Conservation (phyloP, 257 asterid genomes). For the Paulownia fortunei region DNA sequence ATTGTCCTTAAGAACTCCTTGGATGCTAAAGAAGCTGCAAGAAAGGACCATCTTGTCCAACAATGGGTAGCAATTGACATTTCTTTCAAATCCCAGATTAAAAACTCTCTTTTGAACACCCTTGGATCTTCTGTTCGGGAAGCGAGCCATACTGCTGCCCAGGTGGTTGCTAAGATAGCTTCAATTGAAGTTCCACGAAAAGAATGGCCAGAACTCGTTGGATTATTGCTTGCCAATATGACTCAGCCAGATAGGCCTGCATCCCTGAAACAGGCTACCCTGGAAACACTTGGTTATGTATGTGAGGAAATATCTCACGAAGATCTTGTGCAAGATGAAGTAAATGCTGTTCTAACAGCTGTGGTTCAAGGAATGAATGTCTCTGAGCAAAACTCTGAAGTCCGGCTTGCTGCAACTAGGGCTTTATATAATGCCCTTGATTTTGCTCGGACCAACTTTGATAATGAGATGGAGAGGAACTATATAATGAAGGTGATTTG, state of each 20-base stretch:
- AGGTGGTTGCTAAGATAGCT: constrained; percentile 86
- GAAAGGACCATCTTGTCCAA: constrained; percentile 63
- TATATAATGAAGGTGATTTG: constrained; percentile 86
- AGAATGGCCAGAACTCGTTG: constrained; percentile 91
- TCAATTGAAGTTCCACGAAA: constrained; percentile 77
- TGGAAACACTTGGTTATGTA: constrained; percentile 86
- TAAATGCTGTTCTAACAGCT: constrained; percentile 79
- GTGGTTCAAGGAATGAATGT: constrained; percentile 86
- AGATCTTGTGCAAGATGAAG: constrained; percentile 83
- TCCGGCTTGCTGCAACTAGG: constrained; percentile 81
- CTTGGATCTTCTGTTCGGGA: constrained; percentile 70
- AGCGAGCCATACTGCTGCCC: constrained; percentile 84
- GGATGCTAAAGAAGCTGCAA: constrained; percentile 80
- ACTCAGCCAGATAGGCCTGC: constrained; percentile 67
- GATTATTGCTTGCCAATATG: constrained; percentile 67
- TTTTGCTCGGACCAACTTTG: constrained; percentile 89
- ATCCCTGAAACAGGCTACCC: constrained; percentile 72
- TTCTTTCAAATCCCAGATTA: constrained; percentile 68
- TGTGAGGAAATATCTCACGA: constrained; percentile 86
- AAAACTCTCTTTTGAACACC: constrained; percentile 61
- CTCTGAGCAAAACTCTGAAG: constrained; percentile 64
- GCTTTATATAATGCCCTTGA: constrained; percentile 89
- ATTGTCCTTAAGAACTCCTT: constrained; percentile 77
- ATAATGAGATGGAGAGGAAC: constrained; percentile 82
- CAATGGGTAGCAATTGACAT: constrained; percentile 72